Evolutionary conservation across 75 land plant genomes (phyloP).

Genomic region (Adiantum capillusveneris): DNA sequence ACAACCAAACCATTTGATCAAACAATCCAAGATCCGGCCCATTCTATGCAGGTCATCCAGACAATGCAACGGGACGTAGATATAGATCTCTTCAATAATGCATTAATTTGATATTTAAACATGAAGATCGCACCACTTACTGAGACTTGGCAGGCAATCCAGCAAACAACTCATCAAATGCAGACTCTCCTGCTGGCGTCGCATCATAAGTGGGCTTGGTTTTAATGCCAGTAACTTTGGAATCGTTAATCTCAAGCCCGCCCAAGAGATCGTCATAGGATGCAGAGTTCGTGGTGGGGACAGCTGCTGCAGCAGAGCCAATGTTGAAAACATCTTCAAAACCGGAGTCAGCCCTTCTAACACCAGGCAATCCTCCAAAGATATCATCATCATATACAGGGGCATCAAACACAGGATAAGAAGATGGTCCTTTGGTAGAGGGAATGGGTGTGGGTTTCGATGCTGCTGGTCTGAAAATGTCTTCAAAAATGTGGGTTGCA

Average conservation of each 20-base stretch:
- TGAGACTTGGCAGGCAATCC: conserved; percentile 42
- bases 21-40: too few relatives aligned
- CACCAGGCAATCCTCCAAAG: conserved; percentile 22
- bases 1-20: too few relatives aligned
- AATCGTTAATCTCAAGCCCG: conserved; percentile 7
- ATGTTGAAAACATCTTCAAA: conserved; percentile 46
- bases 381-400: conserved; percentile 25
- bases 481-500: neutral
- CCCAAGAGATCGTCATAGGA: conserved; percentile 55
- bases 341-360: conserved; percentile 14
- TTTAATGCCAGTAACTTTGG: conserved; percentile 3
- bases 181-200: conserved; percentile 9
- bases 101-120: too few relatives aligned
- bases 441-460: conserved; percentile 8
- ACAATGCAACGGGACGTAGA: too few relatives aligned
- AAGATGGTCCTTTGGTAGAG: conserved; percentile 2
- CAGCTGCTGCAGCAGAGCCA: conserved; percentile 23
- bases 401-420: conserved; percentile 18
- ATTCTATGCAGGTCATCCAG: too few relatives aligned
- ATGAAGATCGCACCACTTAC: too few relatives aligned
- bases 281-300: neutral
- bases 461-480: too few relatives aligned
- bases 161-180: conserved; percentile 68
- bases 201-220: conserved; percentile 2
- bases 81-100: too few relatives aligned